Evolutionary conservation across 805 yeast genomes (phyloP).

Genomic region (Teunomyces barrocoloradensis): DNA sequence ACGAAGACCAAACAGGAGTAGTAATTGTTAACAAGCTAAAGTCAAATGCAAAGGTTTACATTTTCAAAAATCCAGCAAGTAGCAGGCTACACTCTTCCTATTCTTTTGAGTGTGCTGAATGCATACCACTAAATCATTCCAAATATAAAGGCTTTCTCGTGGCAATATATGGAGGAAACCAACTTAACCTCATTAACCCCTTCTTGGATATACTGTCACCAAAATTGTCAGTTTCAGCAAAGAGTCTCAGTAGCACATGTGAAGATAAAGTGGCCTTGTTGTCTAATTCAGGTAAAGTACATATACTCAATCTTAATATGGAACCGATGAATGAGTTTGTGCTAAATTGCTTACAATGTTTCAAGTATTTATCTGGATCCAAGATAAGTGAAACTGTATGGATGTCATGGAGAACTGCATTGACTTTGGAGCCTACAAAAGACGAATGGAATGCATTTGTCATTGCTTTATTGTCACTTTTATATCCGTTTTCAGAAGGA

Average conservation of each 20-base stretch:
- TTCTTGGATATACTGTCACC: slow-evolving; percentile 49
- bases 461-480: slow-evolving; percentile 47
- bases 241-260: slow-evolving; percentile 25
- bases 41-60: slow-evolving; percentile 47
- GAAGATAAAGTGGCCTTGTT: slow-evolving; percentile 27
- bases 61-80: slow-evolving; percentile 39
- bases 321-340: slow-evolving; percentile 48
- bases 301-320: slow-evolving; percentile 34
- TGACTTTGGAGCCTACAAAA: slow-evolving; percentile 36
- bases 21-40: slow-evolving; percentile 48
- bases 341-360: slow-evolving; percentile 43
- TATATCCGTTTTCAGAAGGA: slow-evolving; percentile 44
- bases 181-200: slow-evolving; percentile 51
- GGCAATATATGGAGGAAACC: slow-evolving; percentile 33
- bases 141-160: slow-evolving; percentile 46
- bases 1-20: slow-evolving; percentile 59
- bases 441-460: slow-evolving; percentile 64
- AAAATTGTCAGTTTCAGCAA: slow-evolving; percentile 15
- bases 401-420: slow-evolving; percentile 61
- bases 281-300: slow-evolving; percentile 17
- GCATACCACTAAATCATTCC: slow-evolving; percentile 33
- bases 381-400: slow-evolving; percentile 56
- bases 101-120: slow-evolving; percentile 33
- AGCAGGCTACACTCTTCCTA: slow-evolving; percentile 28
- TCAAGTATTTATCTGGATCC: slow-evolving; percentile 57